These are phyloP conservation scores for Calendula officinalis DNA, from an alignment of 129 eudicot species.

Conservation along the genomic window DNA sequence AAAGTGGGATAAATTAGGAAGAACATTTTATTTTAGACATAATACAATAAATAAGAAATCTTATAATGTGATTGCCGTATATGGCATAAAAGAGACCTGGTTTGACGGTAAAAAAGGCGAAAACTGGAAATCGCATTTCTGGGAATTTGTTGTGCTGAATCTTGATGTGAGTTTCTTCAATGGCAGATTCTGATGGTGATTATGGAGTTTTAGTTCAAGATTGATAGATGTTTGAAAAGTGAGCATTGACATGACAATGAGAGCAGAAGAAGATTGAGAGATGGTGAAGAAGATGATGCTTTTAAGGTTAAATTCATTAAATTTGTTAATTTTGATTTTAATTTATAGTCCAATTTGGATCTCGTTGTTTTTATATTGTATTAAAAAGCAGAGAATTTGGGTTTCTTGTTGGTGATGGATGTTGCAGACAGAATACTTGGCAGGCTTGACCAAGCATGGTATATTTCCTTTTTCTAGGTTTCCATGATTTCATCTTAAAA, in stretches of 20 bases:
- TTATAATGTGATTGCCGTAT: slow-evolving; percentile 1
- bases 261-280: slow-evolving; percentile 11
- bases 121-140: slow-evolving; percentile 34
- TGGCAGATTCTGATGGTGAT: slow-evolving; percentile 20
- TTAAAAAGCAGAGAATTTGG: slow-evolving; percentile 48
- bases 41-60: neutral
- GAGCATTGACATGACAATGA: slow-evolving; percentile 36
- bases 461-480: slow-evolving; percentile 33
- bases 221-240: slow-evolving; percentile 33
- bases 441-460: slow-evolving; percentile 41
- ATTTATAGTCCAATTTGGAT: slow-evolving; percentile 16
- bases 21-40: too few species aligned
- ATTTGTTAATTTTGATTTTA: neutral
- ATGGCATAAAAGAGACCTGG: slow-evolving; percentile 46
- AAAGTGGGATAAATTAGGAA: too few species aligned
- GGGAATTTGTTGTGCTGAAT: slow-evolving; percentile 34
- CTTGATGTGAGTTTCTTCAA: slow-evolving; percentile 29
- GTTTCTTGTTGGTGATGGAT: slow-evolving; percentile 54
- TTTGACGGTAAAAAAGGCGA: slow-evolving; percentile 45
- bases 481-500: neutral
- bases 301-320: slow-evolving; percentile 4
- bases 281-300: slow-evolving; percentile 8
- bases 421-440: slow-evolving; percentile 35
- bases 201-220: slow-evolving; percentile 27
- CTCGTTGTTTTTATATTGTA: slow-evolving; percentile 8